Evolutionary conservation across 202 grass and related monocot species (phyloP).

Genomic region (Bolboschoenoplectus hybrid): DNA sequence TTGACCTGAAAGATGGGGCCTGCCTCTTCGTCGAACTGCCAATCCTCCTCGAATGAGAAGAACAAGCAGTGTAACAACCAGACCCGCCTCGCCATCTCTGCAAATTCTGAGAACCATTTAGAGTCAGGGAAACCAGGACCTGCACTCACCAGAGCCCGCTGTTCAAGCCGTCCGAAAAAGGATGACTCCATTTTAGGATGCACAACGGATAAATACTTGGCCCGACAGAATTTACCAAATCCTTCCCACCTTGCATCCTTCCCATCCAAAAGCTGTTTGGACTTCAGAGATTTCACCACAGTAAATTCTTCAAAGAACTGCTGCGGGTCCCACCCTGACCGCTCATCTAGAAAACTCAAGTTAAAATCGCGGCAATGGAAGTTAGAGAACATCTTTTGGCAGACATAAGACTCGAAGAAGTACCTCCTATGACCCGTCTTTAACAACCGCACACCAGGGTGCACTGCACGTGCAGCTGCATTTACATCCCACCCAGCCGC

Average conservation of each 20-base stretch:
- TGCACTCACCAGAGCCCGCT: slow-evolving; percentile 71
- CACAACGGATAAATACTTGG: slow-evolving; percentile 84
- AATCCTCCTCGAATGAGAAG: slow-evolving; percentile 71
- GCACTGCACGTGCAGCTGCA: slow-evolving; percentile 59
- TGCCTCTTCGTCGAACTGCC: slow-evolving; percentile 45
- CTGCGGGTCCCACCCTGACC: slow-evolving; percentile 57
- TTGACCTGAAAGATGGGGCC: slow-evolving; percentile 77
- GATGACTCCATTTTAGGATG: slow-evolving; percentile 93
- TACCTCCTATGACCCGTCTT: slow-evolving; percentile 49
- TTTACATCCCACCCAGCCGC: slow-evolving; percentile 66
- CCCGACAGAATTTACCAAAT: slow-evolving; percentile 71
- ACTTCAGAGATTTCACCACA: slow-evolving; percentile 56
- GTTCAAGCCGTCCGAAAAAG: slow-evolving; percentile 78
- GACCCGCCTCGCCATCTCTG: slow-evolving; percentile 78
- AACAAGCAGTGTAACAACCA: slow-evolving; percentile 94
- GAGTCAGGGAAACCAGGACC: slow-evolving; percentile 75
- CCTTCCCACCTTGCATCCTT: slow-evolving; percentile 55
- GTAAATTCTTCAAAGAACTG: slow-evolving; percentile 90
- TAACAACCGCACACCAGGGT: slow-evolving; percentile 51
- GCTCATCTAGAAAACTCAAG: slow-evolving; percentile 62
- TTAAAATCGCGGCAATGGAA: slow-evolving; percentile 80
- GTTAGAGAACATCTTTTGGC: slow-evolving; percentile 87
- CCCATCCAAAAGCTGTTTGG: slow-evolving; percentile 51
- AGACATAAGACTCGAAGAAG: slow-evolving; percentile 82
- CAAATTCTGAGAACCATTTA: slow-evolving; percentile 66